Percentiles rank a stretch among this genome's conserved stretches.
phyloP scores from a whole-genome alignment of 1,284 basidiomycete genomes.

The Vanrija humicola region DNA sequence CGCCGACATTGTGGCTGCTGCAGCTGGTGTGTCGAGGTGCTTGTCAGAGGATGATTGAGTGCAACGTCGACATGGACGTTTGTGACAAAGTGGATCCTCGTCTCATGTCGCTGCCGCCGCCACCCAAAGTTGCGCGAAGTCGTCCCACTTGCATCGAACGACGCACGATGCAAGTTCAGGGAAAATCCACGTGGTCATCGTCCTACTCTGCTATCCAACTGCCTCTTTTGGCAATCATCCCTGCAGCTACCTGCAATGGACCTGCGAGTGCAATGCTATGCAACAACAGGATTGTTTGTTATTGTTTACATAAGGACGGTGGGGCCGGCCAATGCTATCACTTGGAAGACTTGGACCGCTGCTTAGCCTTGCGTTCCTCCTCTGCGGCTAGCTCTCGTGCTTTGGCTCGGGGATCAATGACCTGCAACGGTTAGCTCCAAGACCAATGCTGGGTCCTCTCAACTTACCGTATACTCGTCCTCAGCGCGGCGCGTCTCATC shows the following conservation, averaged over 20 bases:
- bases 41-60: background rate
- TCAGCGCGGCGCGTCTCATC: conserved; percentile 71
- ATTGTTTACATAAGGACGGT: no score
- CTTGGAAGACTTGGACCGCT: background rate
- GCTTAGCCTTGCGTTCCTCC: conserved; percentile 14
- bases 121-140: background rate
- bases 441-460: no score
- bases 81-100: no score
- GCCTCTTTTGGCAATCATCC: no score
- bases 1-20: conserved; percentile 10
- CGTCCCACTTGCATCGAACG: background rate
- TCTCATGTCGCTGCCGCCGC: no score
- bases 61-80: background rate
- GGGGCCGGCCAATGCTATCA: background rate
- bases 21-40: no score
- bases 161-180: background rate
- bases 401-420: conserved; percentile 49
- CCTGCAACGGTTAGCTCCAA: conserved; percentile 23
- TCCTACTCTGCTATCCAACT: background rate
- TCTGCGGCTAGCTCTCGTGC: conserved; percentile 35
- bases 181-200: background rate
- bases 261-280: background rate
- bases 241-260: no score
- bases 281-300: background rate
- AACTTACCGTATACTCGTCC: conserved; percentile 78